Conservation (phyloP, 345 rosid species). For the Rhodamnia rubescens region DNA sequence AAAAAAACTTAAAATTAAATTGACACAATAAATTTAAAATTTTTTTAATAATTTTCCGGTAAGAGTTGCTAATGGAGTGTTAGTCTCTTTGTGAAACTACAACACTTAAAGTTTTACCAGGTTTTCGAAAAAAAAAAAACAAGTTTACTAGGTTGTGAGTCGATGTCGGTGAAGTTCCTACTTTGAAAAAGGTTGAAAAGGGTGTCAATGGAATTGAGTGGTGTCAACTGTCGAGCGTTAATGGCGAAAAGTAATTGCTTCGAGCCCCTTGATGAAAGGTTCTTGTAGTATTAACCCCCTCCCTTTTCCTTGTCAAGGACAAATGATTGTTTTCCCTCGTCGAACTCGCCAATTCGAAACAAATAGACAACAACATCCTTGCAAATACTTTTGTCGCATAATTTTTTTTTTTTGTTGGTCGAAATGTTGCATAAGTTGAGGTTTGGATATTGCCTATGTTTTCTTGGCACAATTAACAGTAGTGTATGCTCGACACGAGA, state of each 20-base stretch:
- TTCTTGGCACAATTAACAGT: not conserved
- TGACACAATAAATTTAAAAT: no score
- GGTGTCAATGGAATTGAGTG: no score
- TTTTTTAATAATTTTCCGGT: no score
- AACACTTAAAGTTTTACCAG: no score
- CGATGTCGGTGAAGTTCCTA: no score
- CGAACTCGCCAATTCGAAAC: not conserved
- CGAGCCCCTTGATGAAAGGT: not conserved
- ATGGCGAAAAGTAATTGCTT: not conserved
- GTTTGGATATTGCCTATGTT: fast-evolving
- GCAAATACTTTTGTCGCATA: not conserved
- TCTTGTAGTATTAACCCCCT: not conserved
- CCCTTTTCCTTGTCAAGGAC: not conserved
- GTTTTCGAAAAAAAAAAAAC: no score
- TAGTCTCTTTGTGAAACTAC: no score
- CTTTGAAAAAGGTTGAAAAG: no score
- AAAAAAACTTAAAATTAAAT: no score
- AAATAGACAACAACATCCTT: not conserved
- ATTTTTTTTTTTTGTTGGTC: not conserved
- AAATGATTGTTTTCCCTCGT: not conserved
- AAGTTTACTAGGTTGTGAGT: no score
- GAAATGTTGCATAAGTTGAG: not conserved
- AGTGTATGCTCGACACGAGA: fast-evolving
- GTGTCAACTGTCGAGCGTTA: no score
- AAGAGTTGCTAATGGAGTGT: no score